Base-by-base conservation (phyloP, 73 alveolate genomes). In the Urostyla sp. region DNA sequence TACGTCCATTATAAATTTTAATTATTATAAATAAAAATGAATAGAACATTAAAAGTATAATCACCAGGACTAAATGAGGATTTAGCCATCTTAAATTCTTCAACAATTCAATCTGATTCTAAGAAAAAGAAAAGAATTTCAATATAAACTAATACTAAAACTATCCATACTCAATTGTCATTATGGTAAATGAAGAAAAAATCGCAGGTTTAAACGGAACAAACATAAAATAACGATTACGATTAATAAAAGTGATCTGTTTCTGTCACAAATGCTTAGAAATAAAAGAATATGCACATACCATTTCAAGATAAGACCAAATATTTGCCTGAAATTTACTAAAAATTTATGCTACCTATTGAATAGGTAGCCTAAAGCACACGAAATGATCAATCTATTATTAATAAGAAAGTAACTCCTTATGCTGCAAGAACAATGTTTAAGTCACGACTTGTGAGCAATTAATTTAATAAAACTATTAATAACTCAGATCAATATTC, bases 371-470 rank as follows among this genome's bases (percentile, higher is more conserved):
- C 2, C 32, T 4, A 55, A 8, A 11, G 30, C 32, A 10, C 16
- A 3, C 18, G 5, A 58, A 58, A 58, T 16, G 3, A 63, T 8
- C 54, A 63, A 32, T 10, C 15, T 27, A 4, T 15, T 58, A 13
- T 13, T 6, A 32, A 63, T 43, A 16, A 63, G 13, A 63, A 43
- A 38, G 44, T 63, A 5, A 20, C 24, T 1, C 11, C 37, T 24
- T 63, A 63, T 63, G 60, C 79, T 43, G 27, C 23, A 20, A 63
- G 44, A 46, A 63, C 79, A 16, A 40, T 63, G 6, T 63, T 63
- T 37, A 63, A 63, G 4, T 43, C 26, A 13, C 37, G 44, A 26
- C 2, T n/a, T n/a, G n/a, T n/a, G n/a, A 35, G 43, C 5, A 43
- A 55, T 8, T 11, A 21, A 16, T 7, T 11, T 21, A 55, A 55